Base-by-base conservation (phyloP, 2,329 filamentous ascomycete genomes). In the Thelonectria blattea region DNA sequence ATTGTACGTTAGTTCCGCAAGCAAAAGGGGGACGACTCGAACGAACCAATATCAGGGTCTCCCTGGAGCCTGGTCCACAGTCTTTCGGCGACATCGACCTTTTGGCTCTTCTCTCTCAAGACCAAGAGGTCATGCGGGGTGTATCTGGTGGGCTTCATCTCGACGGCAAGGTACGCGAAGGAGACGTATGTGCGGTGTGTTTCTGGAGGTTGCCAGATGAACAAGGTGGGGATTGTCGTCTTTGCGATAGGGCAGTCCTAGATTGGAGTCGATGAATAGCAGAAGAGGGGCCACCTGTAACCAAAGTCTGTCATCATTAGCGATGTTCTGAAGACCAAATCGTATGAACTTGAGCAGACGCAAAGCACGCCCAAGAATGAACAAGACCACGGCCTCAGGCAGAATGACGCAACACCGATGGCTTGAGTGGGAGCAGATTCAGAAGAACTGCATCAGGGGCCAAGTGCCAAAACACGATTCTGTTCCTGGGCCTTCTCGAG, bases 111-210 rank as follows among this genome's bases (percentile, higher is more conserved):
- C 32, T 72, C 63, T 60, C 71, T 71, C 56, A 78, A 65, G 47
- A 67, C 68, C 46, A 83, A 71, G n/a, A 85, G 74, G 69, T 85
- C 80, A 37, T 72, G 68, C 52, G 78, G 70, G 9, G 75, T 77
- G 65, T 85, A 85, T 11, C 68, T 76, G 45, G 73, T 75, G 12
- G 75, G 73, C 55, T 73, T 72, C 82, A 84, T 84, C 55, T 71
- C 70, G 69, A 70, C 54, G 48, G 69, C 61, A 60, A 79, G 66
- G 62, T 75, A 78, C 62, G 74, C 77, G 63, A 80, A 80, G 60
- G 81, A 66, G 66, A 73, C 72, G 71, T 78, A 78, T 24, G 75
- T 74, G 37, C 76, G 75, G 66, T 75, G 73, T 30, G 64, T 73
- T 20, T 70, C 66, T 42, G 65, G 62, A 24, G 69, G 74, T 57